Evolutionary conservation across 306 rosid genomes (phyloP), one percentile per base, ranked within the genome.

Genomic region (Purshia tridentata): DNA sequence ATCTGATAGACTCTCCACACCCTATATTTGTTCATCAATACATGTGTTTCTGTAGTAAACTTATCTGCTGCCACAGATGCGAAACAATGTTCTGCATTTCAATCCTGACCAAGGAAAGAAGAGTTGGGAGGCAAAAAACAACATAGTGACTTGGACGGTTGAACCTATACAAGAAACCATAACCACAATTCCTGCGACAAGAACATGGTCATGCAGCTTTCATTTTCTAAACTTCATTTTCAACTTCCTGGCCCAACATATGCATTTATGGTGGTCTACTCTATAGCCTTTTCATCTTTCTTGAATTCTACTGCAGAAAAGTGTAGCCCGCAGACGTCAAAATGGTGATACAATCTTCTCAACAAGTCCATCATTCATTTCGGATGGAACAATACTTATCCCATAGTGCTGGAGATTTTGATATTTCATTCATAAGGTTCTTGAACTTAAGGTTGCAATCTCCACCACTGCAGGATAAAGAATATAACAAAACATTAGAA

Each of bases 381-480:
- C 93, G 90, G 86, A 90, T 95, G 56, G 98, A 90, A 80, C 84
- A 81, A 76, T 88, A 95, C 81, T 88, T 95, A 40, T 91, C 97
- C 79, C 85, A 82, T 5, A 91, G 93, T 45, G 96, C 65, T 51
- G 86, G 93, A 29, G 96, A 85, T 76, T 88, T 91, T 8, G 89
- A 76, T 83, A 95, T 91, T 84, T 95, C 99, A 76, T 77, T 87
- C 91, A 87, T 88, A 29, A 95, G 99, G 77, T 78, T 90, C 93
- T 91, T 95, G 86, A 95, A 95, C 84, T 88, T 95, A 50, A 81
- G 87, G 80, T 92, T 87, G 88, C 97, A 91, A 81, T 95, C 99
- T 81, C 99, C 99, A 44, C 98, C 98, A 49, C 99, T 91, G 88
- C 90, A 82, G 39, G 76, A 81, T 42, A 20, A 44, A 37, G 63